Percentiles rank a stretch among this genome's conserved stretches.
These are phyloP conservation scores for Periconia digitata DNA, from an alignment of 2,329 filamentous ascomycete genomes.

Conservation along the genomic window DNA sequence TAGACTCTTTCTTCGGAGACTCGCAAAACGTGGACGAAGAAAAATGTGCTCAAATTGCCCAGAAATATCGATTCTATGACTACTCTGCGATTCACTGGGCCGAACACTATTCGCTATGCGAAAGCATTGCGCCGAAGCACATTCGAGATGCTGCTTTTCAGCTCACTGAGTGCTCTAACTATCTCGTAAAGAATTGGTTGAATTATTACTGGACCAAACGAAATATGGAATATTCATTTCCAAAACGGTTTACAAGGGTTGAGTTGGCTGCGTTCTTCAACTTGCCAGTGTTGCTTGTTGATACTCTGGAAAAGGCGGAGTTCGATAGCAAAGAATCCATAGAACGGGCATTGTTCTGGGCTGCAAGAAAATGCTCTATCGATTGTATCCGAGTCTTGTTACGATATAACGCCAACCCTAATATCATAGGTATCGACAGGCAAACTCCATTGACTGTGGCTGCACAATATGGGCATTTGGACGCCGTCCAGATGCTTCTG, in stretches of 20 bases:
- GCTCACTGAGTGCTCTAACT: constrained; percentile 13
- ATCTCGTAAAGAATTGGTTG: constrained; percentile 36
- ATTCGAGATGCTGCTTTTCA: constrained; percentile 10
- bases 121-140: constrained; percentile 14
- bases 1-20: constrained; percentile 29
- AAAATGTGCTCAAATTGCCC: constrained; percentile 20
- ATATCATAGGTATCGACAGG: constrained; percentile 10
- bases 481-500: constrained; percentile 28
- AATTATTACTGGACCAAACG: constrained; percentile 30
- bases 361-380: constrained; percentile 25
- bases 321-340: constrained; percentile 10
- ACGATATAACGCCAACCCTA: constrained; percentile 15
- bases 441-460: constrained; percentile 36
- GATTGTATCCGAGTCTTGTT: constrained; percentile 20
- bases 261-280: constrained; percentile 39
- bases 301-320: constrained; percentile 10
- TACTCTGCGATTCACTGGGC: constrained; percentile 45
- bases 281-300: constrained; percentile 20
- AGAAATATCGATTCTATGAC: constrained; percentile 35
- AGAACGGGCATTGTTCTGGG: constrained; percentile 35
- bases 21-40: constrained; percentile 20
- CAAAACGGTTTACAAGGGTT: constrained; percentile 22
- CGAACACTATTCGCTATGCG: constrained; percentile 31
- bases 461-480: constrained; percentile 28
- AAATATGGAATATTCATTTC: constrained; percentile 20